Conservation (phyloP, 495 filamentous ascomycete genomes). For the Monascus purpureus region DNA sequence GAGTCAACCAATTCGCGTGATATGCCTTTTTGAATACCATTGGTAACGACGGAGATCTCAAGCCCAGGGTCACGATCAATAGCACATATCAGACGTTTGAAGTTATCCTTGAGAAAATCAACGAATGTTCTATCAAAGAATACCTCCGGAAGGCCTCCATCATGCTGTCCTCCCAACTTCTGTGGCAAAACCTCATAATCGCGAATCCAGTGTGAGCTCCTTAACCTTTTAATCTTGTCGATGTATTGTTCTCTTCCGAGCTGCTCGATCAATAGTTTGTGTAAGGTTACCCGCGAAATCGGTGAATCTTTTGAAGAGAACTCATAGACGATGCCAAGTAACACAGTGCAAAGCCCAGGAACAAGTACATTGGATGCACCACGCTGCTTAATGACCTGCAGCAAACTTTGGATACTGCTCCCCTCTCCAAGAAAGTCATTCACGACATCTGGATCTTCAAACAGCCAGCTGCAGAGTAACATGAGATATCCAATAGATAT, state of each 20-base stretch:
- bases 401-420: slow-evolving; percentile 75
- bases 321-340: slow-evolving; percentile 86
- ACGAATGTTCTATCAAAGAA: slow-evolving; percentile 79
- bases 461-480: slow-evolving; percentile 86
- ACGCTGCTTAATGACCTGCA: slow-evolving; percentile 57
- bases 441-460: slow-evolving; percentile 80
- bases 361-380: slow-evolving; percentile 45
- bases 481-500: slow-evolving; percentile 79
- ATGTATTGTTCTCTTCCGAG: slow-evolving; percentile 83
- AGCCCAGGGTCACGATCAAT: slow-evolving; percentile 85
- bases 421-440: slow-evolving; percentile 92
- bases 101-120: slow-evolving; percentile 93
- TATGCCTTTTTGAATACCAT: slow-evolving; percentile 70
- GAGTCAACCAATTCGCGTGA: slow-evolving; percentile 75
- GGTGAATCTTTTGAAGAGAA: slow-evolving; percentile 97
- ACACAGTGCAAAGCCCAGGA: slow-evolving; percentile 67
- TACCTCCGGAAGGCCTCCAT: slow-evolving; percentile 60
- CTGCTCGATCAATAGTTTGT: slow-evolving; percentile 62
- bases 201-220: slow-evolving; percentile 68
- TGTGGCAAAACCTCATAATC: slow-evolving; percentile 84
- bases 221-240: slow-evolving; percentile 64
- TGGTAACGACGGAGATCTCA: slow-evolving; percentile 64
- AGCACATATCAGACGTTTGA: slow-evolving; percentile 67
- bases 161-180: slow-evolving; percentile 38
- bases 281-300: slow-evolving; percentile 67